Conservation (phyloP, 208 protist species). For the Leishmania tropica region DNA sequence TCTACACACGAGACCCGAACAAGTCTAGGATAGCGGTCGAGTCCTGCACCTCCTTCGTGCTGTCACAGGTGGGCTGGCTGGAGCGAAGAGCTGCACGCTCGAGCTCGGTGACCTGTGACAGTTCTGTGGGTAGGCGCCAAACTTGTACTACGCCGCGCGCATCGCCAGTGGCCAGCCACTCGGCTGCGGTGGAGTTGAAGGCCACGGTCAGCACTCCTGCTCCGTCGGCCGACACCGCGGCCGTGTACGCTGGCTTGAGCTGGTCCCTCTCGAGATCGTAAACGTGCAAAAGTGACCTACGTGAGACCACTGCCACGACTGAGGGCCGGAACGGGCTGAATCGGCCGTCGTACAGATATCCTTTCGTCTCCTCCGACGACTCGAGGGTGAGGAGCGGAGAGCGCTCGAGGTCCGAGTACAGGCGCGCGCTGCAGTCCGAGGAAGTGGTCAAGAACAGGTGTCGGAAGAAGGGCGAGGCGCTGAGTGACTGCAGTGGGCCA, state of each 20-base stretch:
- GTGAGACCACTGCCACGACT: slow-evolving; percentile 82
- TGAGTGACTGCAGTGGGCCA: slow-evolving; percentile 79
- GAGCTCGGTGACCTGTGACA: slow-evolving; percentile 73
- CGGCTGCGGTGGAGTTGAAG: slow-evolving; percentile 64
- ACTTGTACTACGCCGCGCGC: slow-evolving; percentile 61
- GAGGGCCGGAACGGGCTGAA: slow-evolving; percentile 88
- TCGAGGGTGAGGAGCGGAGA: slow-evolving; percentile 72
- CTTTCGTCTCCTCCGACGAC: slow-evolving; percentile 78
- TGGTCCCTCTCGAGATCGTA: slow-evolving; percentile 85
- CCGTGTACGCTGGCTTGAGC: slow-evolving; percentile 57
- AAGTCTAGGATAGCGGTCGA: slow-evolving; percentile 44
- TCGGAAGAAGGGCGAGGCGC: slow-evolving; percentile 85
- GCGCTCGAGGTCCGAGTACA: slow-evolving; percentile 83
- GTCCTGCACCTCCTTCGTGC: slow-evolving; percentile 12
- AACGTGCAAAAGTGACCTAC: slow-evolving; percentile 76
- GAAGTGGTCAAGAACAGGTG: slow-evolving; percentile 88
- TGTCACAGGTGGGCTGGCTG: slow-evolving; percentile 28
- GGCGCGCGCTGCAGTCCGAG: slow-evolving; percentile 80
- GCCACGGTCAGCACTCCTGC: slow-evolving; percentile 59
- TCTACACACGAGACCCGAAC: slow-evolving; percentile 65
- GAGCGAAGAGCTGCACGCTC: slow-evolving; percentile 76
- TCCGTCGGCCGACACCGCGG: slow-evolving; percentile 68
- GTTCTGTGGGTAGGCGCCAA: slow-evolving; percentile 71
- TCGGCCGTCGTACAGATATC: slow-evolving; percentile 81
- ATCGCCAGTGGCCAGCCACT: slow-evolving; percentile 86